Conservation (phyloP, 495 filamentous ascomycete species). For the Annulohypoxylon nitens region DNA sequence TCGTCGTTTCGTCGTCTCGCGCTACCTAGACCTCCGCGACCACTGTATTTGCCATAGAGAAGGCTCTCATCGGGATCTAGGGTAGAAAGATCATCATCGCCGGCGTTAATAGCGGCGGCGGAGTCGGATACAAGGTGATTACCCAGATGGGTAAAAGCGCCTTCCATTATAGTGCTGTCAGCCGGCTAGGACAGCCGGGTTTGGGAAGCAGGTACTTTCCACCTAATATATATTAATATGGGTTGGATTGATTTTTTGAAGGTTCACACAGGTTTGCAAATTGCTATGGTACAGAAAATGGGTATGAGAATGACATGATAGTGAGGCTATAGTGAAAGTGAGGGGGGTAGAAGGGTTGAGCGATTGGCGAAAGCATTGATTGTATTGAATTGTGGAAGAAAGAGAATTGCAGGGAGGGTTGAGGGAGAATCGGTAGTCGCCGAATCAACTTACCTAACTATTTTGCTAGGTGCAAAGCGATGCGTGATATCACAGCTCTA, state of each 20-base stretch:
- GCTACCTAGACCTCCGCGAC: conserved; percentile 62
- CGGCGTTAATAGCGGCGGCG: conserved; percentile 78
- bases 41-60: conserved; percentile 74
- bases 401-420: conserved; percentile 10
- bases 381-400: conserved; percentile 1
- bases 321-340: not conserved
- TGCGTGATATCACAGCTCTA: not conserved
- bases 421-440: not conserved
- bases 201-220: conserved; percentile 26
- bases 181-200: conserved; percentile 39
- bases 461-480: conserved; percentile 21
- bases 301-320: not conserved
- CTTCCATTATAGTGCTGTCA: conserved; percentile 71
- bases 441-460: conserved; percentile 1
- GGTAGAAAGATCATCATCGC: conserved; percentile 72
- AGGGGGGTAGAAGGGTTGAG: conserved; percentile 2
- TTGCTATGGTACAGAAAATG: not conserved
- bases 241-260: not conserved
- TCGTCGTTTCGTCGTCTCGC: conserved; percentile 74
- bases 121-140: conserved; percentile 84
- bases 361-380: conserved; percentile 1
- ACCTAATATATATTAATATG: conserved; percentile 23
- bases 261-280: not conserved
- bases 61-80: conserved; percentile 83
- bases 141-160: conserved; percentile 86